Conservation (phyloP, 139 green algal species). For the Volvox africanus region DNA sequence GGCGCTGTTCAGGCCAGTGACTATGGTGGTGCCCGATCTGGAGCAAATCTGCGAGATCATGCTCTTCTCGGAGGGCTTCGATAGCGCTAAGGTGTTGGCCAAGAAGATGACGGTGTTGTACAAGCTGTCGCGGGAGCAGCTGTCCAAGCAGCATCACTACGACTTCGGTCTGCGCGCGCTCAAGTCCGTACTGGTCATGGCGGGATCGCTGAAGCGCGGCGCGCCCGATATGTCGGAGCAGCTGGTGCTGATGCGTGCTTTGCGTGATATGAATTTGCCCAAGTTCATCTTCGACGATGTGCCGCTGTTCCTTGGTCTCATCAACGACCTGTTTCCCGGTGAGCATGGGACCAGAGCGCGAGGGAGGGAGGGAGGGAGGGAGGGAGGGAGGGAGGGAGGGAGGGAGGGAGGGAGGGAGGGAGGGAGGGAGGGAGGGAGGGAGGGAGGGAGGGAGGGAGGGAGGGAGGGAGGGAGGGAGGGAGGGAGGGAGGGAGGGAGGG, state of each 20-base stretch:
- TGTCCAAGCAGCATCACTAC: constrained; percentile 91
- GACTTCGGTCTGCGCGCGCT: constrained; percentile 90
- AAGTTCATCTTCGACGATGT: constrained; percentile 94
- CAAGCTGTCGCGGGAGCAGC: constrained; percentile 86
- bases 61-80: constrained; percentile 89
- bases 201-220: constrained; percentile 85
- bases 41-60: constrained; percentile 92
- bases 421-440: too few relatives aligned
- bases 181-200: constrained; percentile 89
- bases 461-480: too few relatives aligned
- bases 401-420: too few relatives aligned
- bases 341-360: too few relatives aligned
- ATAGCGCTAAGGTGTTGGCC: constrained; percentile 83
- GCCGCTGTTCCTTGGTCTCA: constrained; percentile 89
- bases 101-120: constrained; percentile 95
- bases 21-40: constrained; percentile 87
- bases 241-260: constrained; percentile 87
- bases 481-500: too few relatives aligned
- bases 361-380: too few relatives aligned
- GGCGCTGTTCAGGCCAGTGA: constrained; percentile 85
- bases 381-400: too few relatives aligned
- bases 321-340: constrained; percentile 79
- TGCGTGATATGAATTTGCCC: constrained; percentile 93
- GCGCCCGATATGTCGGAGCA: constrained; percentile 82
- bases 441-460: too few relatives aligned